Percentiles rank a stretch among this genome's conserved stretches.
These are phyloP conservation scores for Penicillium sp. DNA, from an alignment of 2,329 filamentous ascomycete genomes.

Conservation along the genomic window DNA sequence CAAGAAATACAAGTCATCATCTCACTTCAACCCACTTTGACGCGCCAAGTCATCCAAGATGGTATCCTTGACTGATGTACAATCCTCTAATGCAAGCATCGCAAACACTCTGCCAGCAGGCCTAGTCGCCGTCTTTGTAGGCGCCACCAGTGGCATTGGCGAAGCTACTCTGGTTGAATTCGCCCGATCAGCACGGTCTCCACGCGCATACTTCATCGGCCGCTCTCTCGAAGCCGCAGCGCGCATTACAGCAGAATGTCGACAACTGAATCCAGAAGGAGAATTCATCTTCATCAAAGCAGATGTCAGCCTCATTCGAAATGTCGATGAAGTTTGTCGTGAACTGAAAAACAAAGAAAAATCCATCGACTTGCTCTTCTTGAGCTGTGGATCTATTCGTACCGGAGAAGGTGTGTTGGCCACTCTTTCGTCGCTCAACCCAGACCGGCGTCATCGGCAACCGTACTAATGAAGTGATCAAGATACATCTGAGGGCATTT, in stretches of 20 bases:
- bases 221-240: slow-evolving; percentile 45
- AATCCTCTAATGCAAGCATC: slow-evolving; percentile 14
- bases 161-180: slow-evolving; percentile 51
- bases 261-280: slow-evolving; percentile 47
- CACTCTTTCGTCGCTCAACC: not conserved
- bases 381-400: slow-evolving; percentile 50
- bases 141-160: slow-evolving; percentile 56
- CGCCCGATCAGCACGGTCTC: slow-evolving; percentile 42
- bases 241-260: slow-evolving; percentile 47
- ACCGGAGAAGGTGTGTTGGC: slow-evolving; percentile 29
- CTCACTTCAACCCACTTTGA: too few species aligned
- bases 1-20: too few species aligned
- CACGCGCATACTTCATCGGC: slow-evolving; percentile 53
- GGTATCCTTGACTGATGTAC: slow-evolving; percentile 12
- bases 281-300: slow-evolving; percentile 49
- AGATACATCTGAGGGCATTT: slow-evolving; percentile 62
- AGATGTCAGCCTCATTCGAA: slow-evolving; percentile 51
- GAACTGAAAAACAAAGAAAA: slow-evolving; percentile 55
- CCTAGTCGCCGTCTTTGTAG: slow-evolving; percentile 54
- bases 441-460: too few species aligned
- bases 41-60: not conserved
- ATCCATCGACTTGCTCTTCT: slow-evolving; percentile 58
- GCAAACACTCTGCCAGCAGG: slow-evolving; percentile 34
- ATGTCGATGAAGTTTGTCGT: slow-evolving; percentile 53
- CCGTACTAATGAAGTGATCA: not conserved